These are phyloP conservation scores for Climacium dendroides DNA, from an alignment of 225 moss, liverwort and hornwort genomes.

Conservation along the genomic window DNA sequence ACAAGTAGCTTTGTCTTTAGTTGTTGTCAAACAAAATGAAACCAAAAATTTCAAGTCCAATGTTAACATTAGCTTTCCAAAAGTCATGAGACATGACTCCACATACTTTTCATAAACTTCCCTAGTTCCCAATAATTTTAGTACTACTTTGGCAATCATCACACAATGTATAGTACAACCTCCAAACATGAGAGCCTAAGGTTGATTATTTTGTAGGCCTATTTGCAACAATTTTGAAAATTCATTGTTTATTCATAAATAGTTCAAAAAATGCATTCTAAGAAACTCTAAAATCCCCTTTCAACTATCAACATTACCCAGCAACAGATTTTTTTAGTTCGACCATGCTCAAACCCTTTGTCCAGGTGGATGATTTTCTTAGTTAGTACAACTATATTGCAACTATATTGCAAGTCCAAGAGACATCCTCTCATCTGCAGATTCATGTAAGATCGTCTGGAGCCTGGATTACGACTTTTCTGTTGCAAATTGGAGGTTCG, in stretches of 20 bases:
- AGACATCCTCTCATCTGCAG: neutral
- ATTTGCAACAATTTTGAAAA: neutral
- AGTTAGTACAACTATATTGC: neutral
- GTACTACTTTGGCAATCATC: too few relatives aligned
- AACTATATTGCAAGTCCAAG: neutral
- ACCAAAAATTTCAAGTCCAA: neutral
- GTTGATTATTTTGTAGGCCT: neutral
- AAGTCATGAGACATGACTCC: too few relatives aligned
- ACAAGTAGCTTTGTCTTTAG: neutral
- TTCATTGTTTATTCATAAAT: neutral
- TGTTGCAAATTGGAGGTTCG: neutral
- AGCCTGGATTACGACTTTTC: neutral
- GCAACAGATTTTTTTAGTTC: neutral
- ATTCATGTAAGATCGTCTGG: neutral
- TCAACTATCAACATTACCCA: neutral
- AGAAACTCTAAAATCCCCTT: neutral
- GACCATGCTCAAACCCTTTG: neutral
- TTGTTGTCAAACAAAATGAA: neutral
- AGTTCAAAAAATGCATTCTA: neutral
- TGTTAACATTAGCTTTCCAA: neutral
- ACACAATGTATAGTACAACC: neutral
- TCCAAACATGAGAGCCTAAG: neutral
- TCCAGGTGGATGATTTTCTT: neutral
- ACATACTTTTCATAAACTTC: neutral
- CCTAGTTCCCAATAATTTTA: accelerated